Evolutionary conservation across 2,329 filamentous ascomycete species (phyloP).

Genomic region (Monilinia fructigena): DNA sequence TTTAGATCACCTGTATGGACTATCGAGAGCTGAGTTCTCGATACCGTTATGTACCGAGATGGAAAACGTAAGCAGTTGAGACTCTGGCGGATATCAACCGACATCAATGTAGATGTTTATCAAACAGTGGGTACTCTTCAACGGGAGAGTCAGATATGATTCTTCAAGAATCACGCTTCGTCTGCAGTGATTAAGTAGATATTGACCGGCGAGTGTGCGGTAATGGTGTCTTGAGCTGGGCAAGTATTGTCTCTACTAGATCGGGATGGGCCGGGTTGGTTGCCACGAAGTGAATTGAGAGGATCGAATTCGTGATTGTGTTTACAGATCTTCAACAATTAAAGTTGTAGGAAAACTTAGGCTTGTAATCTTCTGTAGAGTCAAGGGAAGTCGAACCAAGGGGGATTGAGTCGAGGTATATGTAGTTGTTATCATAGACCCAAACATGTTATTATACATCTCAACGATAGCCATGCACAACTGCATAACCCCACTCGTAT

Average conservation of each 20-base stretch:
- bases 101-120: constrained; percentile 49
- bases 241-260: neutral
- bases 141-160: neutral
- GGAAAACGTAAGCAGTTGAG: constrained; percentile 54
- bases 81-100: constrained; percentile 56
- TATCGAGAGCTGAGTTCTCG: constrained; percentile 56
- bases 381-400: neutral
- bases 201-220: neutral
- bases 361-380: neutral
- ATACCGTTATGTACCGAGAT: constrained; percentile 55
- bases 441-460: neutral
- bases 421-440: constrained; percentile 3
- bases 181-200: neutral
- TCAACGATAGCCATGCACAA: constrained; percentile 9
- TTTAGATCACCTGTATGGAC: constrained; percentile 52
- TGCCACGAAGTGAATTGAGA: neutral
- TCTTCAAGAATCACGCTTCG: constrained; percentile 11
- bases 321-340: neutral
- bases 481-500: constrained; percentile 17
- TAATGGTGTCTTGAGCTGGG: neutral
- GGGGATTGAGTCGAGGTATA: constrained; percentile 23
- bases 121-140: constrained; percentile 20
- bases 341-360: neutral
- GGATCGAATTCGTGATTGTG: neutral
- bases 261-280: neutral